Evolutionary conservation across 2,329 filamentous ascomycete species (phyloP).

Genomic region (Capronia epimyces): DNA sequence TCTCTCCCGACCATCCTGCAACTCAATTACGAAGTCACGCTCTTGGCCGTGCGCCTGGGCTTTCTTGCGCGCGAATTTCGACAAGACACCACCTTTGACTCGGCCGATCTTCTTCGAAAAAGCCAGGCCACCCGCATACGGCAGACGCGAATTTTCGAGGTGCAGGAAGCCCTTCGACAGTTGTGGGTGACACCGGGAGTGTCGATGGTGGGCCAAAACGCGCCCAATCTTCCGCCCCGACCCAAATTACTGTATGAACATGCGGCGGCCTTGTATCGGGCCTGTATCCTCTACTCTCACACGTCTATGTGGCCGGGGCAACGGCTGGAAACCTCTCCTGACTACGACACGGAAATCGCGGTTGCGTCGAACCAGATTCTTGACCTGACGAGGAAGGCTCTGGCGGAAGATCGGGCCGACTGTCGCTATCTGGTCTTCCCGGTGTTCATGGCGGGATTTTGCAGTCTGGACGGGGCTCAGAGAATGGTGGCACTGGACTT

Average conservation of each 20-base stretch:
- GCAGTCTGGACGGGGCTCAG: constrained; percentile 37
- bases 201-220: constrained; percentile 35
- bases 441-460: constrained; percentile 50
- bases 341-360: constrained; percentile 41
- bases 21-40: constrained; percentile 43
- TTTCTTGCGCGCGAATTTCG: constrained; percentile 41
- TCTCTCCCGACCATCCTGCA: constrained; percentile 40
- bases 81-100: constrained; percentile 31
- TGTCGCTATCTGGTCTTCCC: constrained; percentile 49
- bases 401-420: constrained; percentile 38
- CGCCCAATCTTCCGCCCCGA: constrained; percentile 35
- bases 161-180: constrained; percentile 36
- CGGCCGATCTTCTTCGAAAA: constrained; percentile 20
- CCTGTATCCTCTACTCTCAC: constrained; percentile 48
- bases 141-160: constrained; percentile 34
- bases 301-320: constrained; percentile 51
- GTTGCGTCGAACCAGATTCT: constrained; percentile 44
- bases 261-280: constrained; percentile 47
- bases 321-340: constrained; percentile 37
- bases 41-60: constrained; percentile 43
- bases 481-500: constrained; percentile 48
- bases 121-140: constrained; percentile 28
- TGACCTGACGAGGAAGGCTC: constrained; percentile 39
- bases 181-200: constrained; percentile 39
- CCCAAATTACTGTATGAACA: constrained; percentile 41